phyloP scores from a whole-genome alignment of 192 early-diverging fungal genomes.

The Backusella macrospora region DNA sequence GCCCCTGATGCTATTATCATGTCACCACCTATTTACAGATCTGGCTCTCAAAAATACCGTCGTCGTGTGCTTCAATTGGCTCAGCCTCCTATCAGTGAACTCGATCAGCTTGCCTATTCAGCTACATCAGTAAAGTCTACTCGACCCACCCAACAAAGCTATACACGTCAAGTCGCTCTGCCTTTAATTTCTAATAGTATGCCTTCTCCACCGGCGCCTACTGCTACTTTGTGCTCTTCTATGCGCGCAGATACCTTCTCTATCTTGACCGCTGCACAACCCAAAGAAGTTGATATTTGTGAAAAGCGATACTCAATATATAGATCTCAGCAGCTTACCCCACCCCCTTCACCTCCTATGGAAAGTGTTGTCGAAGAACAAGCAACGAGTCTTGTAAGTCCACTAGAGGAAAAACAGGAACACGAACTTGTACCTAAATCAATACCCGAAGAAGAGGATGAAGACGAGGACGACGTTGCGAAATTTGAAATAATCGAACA shows the following conservation, averaged over 20 bases:
- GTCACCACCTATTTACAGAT: constrained; percentile 32
- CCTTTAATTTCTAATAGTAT: background rate
- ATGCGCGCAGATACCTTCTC: constrained; percentile 18
- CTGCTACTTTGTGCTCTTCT: constrained; percentile 9
- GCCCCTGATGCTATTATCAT: constrained; percentile 4
- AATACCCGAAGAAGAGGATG: background rate
- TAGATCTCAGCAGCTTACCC: background rate
- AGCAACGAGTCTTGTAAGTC: background rate
- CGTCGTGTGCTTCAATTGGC: constrained; percentile 28
- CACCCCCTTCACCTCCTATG: constrained; percentile 8
- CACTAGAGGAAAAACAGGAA: constrained; percentile 6
- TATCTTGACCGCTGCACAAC: background rate
- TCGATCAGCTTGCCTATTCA: constrained; percentile 30
- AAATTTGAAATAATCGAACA: background rate
- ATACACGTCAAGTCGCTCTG: background rate
- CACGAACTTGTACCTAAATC: background rate
- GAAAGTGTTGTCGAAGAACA: background rate
- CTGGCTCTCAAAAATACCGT: constrained; percentile 28
- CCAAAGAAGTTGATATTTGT: constrained; percentile 18
- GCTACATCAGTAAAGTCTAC: constrained; percentile 7
- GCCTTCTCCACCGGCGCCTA: constrained; percentile 11
- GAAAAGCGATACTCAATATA: constrained; percentile 23
- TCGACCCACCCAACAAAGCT: background rate
- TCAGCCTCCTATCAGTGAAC: constrained; percentile 22
- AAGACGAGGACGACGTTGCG: background rate